Evolutionary conservation across 148 eudicot species (phyloP).

Genomic region (Rhododendron ovatum): DNA sequence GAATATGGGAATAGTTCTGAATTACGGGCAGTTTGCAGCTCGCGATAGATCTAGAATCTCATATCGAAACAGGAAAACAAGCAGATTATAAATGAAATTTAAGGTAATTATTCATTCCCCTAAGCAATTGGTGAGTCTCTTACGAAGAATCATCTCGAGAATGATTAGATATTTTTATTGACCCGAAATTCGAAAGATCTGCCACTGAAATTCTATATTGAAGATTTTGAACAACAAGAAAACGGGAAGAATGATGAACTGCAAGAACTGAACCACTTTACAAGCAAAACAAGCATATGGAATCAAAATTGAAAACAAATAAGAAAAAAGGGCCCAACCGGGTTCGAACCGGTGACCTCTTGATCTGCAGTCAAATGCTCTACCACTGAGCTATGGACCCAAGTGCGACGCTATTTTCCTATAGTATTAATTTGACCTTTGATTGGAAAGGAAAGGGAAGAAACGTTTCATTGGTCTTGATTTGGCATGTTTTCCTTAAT

Average conservation of each 20-base stretch:
- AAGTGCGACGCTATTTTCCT: not conserved
- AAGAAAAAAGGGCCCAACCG: not conserved
- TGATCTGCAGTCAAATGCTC: constrained; percentile 6
- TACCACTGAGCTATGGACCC: constrained; percentile 5
- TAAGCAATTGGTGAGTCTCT: no score
- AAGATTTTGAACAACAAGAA: no score
- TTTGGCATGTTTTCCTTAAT: not conserved
- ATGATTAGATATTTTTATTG: not conserved
- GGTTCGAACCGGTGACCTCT: constrained; percentile 7
- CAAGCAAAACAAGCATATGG: not conserved
- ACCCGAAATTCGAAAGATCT: not conserved
- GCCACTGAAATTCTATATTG: no score
- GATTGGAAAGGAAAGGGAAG: no score
- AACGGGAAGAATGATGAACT: not conserved
- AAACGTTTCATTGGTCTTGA: not conserved
- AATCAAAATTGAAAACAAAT: not conserved
- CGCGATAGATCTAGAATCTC: not conserved
- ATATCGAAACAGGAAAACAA: not conserved
- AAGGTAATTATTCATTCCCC: no score
- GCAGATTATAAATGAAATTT: not conserved
- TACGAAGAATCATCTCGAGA: not conserved
- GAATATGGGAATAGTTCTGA: not conserved
- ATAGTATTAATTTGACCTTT: no score
- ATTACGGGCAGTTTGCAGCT: not conserved
- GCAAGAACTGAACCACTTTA: not conserved